Percentiles rank a stretch among this genome's conserved stretches.
phyloP scores from a whole-genome alignment of 805 yeast species.

The Ogataea wickerhamii region DNA sequence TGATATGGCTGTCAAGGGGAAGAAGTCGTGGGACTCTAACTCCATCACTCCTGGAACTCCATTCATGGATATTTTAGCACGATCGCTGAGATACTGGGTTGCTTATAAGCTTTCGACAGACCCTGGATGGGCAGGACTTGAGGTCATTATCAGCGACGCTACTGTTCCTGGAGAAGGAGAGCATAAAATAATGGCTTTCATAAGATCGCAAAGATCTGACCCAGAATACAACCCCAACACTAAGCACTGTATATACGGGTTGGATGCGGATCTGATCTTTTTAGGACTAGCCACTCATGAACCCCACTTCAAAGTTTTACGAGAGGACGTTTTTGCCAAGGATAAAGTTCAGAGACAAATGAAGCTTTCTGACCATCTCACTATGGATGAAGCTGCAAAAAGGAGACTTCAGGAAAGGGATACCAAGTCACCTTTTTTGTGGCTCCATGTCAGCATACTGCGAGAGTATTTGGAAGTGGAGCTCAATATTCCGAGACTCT shows the following conservation, averaged over 20 bases:
- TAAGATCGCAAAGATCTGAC: slow-evolving; percentile 83
- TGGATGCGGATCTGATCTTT: slow-evolving; percentile 97
- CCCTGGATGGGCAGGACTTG: slow-evolving; percentile 89
- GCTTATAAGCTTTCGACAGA: slow-evolving; percentile 83
- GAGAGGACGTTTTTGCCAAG: slow-evolving; percentile 96
- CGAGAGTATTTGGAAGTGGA: slow-evolving; percentile 88
- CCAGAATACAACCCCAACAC: slow-evolving; percentile 90
- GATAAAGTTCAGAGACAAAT: slow-evolving; percentile 44
- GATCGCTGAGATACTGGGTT: slow-evolving; percentile 84
- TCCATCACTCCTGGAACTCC: slow-evolving; percentile 99
- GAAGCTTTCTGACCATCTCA: slow-evolving; percentile 46
- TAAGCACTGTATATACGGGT: slow-evolving; percentile 92
- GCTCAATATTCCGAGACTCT: slow-evolving; percentile 61
- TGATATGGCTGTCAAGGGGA: slow-evolving; percentile 69
- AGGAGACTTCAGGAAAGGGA: slow-evolving; percentile 40
- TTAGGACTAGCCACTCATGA: slow-evolving; percentile 96
- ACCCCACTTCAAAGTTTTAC: slow-evolving; percentile 87
- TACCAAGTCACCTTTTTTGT: slow-evolving; percentile 77
- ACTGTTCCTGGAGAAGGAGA: slow-evolving; percentile 99
- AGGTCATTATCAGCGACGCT: slow-evolving; percentile 90
- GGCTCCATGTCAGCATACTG: slow-evolving; percentile 86
- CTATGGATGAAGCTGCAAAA: slow-evolving; percentile 58
- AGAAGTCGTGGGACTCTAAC: slow-evolving; percentile 89
- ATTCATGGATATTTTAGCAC: slow-evolving; percentile 88
- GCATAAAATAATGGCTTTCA: slow-evolving; percentile 95